These are phyloP conservation scores for Mucor plumbeus DNA, from an alignment of 371 early-diverging fungal species.

Conservation along the genomic window DNA sequence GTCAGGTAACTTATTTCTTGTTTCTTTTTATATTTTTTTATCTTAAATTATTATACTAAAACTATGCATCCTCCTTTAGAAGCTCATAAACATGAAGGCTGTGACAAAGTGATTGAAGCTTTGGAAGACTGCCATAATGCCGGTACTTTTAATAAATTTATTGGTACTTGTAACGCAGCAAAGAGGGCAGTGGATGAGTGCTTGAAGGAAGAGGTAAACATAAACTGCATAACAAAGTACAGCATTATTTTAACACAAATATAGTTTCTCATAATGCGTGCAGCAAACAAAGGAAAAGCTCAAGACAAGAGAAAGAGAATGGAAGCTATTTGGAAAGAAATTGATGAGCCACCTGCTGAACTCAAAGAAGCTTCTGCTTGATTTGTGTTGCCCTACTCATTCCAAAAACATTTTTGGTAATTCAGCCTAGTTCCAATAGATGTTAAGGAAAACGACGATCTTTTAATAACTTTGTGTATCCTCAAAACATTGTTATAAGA, in stretches of 20 bases:
- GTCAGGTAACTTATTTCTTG: not conserved
- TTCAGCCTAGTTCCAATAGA: not conserved
- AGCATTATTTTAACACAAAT: not conserved
- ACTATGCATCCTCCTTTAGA: constrained; percentile 56
- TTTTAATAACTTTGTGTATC: constrained; percentile 9
- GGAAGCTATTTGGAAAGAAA: constrained; percentile 52
- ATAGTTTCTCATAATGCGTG: constrained; percentile 46
- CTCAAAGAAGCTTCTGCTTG: constrained; percentile 2
- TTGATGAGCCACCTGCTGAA: constrained; percentile 51
- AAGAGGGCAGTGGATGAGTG: constrained; percentile 48
- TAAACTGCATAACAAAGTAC: not conserved
- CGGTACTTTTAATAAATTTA: constrained; percentile 50
- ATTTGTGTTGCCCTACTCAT: not conserved
- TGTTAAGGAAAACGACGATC: constrained; percentile 6
- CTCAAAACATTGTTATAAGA: constrained; percentile 1
- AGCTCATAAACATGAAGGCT: constrained; percentile 50
- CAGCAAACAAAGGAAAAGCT: constrained; percentile 41
- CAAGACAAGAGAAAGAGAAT: constrained; percentile 46
- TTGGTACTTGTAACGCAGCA: constrained; percentile 48
- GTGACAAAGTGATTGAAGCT: constrained; percentile 48
- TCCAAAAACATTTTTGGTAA: not conserved
- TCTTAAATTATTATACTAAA: not conserved
- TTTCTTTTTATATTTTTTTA: not conserved
- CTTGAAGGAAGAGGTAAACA: constrained; percentile 47
- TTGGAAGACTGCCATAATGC: constrained; percentile 51